Percentiles rank a stretch among this genome's conserved stretches.
Evolutionary conservation across 2,329 filamentous ascomycete genomes (phyloP).

Genomic region (Massarina eburnea): DNA sequence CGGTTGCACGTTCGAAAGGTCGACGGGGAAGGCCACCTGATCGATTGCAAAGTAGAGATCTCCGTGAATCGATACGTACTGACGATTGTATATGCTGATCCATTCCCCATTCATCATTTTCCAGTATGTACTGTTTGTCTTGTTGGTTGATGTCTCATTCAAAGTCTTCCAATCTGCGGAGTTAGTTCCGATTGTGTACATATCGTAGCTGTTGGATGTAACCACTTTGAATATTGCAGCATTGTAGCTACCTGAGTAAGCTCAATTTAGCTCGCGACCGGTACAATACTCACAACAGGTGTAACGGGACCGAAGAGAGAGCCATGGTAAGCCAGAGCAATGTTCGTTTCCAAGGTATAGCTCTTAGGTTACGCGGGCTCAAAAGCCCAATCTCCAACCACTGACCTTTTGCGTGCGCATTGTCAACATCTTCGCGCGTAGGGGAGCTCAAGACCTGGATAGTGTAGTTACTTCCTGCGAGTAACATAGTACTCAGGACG

Average conservation of each 20-base stretch:
- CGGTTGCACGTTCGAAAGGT: too few relatives aligned
- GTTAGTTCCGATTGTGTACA: constrained; percentile 22
- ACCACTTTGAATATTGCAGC: neutral
- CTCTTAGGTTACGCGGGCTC: constrained; percentile 42
- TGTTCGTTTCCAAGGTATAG: constrained; percentile 1
- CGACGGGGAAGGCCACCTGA: too few relatives aligned
- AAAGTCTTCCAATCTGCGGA: too few relatives aligned
- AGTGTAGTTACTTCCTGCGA: constrained; percentile 19
- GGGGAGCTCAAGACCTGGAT: constrained; percentile 15
- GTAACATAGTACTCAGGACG: constrained; percentile 36
- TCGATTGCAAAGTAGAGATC: too few relatives aligned
- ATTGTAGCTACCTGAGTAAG: neutral
- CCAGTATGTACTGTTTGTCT: too few relatives aligned
- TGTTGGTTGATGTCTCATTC: too few relatives aligned
- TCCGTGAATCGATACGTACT: too few relatives aligned
- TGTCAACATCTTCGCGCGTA: constrained; percentile 16
- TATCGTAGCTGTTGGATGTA: neutral
- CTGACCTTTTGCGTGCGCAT: constrained; percentile 23
- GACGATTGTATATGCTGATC: too few relatives aligned
- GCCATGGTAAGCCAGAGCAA: constrained; percentile 11
- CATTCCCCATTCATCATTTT: too few relatives aligned
- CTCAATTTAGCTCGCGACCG: neutral
- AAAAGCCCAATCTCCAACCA: constrained; percentile 47
- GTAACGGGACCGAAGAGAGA: constrained; percentile 34
- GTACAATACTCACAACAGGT: constrained; percentile 31